phyloP scores from a whole-genome alignment of 225 moss, liverwort and hornwort genomes.

The Climacium dendroides region DNA sequence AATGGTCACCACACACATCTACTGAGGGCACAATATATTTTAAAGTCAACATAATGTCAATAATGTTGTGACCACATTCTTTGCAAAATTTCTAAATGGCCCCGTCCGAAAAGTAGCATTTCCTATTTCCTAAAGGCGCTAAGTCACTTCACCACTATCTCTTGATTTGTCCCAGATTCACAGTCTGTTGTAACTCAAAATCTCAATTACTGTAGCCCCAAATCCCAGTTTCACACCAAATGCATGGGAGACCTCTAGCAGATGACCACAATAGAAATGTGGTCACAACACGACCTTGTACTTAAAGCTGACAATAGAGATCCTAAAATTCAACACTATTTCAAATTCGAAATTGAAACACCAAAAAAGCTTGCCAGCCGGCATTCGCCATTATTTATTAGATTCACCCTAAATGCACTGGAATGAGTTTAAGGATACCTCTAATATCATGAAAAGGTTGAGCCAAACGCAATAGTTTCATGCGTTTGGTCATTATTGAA shows the following conservation, averaged over 20 bases:
- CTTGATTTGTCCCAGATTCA: not conserved
- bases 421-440: not conserved
- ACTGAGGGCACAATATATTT: not conserved
- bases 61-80: not conserved
- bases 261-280: not conserved
- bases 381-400: not conserved
- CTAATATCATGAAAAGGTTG: not conserved
- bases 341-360: not conserved
- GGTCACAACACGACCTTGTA: not conserved
- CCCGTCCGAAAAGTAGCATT: not conserved
- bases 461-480: not conserved
- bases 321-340: not conserved
- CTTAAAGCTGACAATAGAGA: not conserved
- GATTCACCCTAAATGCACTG: not conserved
- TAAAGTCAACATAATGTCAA: not conserved
- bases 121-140: not conserved
- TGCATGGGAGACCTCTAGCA: not conserved
- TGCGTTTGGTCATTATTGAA: not conserved
- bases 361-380: not conserved
- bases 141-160: not conserved
- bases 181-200: not conserved
- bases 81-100: not conserved
- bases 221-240: not conserved
- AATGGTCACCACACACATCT: not conserved
- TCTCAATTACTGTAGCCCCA: not conserved